These are phyloP conservation scores for Vitis labrusca DNA, from an alignment of 164 flowering plant species.

Conservation along the genomic window DNA sequence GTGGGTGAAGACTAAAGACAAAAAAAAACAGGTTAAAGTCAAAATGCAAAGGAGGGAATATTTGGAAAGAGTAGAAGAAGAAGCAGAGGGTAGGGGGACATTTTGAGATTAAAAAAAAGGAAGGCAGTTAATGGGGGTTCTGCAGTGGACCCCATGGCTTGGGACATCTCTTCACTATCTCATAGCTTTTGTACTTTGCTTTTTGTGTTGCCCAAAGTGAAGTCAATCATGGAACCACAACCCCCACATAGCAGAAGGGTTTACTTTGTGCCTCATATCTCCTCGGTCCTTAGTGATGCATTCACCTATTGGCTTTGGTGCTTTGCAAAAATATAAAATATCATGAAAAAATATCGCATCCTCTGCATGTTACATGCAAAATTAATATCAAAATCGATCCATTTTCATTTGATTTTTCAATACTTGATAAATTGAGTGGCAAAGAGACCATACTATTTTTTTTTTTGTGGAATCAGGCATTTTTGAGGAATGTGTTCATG, in stretches of 20 bases:
- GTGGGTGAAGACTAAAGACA: not conserved
- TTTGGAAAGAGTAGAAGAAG: constrained; percentile 7
- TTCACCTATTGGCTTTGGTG: not conserved
- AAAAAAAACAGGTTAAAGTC: constrained; percentile 1
- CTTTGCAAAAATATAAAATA: not conserved
- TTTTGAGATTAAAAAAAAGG: too few relatives aligned
- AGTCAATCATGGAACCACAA: constrained; percentile 12
- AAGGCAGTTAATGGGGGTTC: too few relatives aligned
- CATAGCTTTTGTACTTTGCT: constrained; percentile 7
- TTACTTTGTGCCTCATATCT: not conserved
- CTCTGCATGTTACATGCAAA: too few relatives aligned
- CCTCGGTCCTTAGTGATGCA: not conserved
- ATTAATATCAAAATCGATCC: too few relatives aligned
- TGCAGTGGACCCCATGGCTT: too few relatives aligned
- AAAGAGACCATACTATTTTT: too few relatives aligned
- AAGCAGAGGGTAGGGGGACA: too few relatives aligned
- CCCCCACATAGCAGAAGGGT: constrained; percentile 21
- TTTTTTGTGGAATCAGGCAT: too few relatives aligned
- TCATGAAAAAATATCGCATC: too few relatives aligned
- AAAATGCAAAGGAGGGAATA: not conserved
- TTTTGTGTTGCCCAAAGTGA: constrained; percentile 17
- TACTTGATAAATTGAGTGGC: too few relatives aligned
- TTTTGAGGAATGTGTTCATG: too few relatives aligned
- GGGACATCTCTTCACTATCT: not conserved
- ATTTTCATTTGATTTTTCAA: too few relatives aligned